Percentiles rank a stretch among this genome's conserved stretches.
These are phyloP conservation scores for Euphorbia peplus DNA, from an alignment of 345 rosid genomes.

Conservation along the genomic window DNA sequence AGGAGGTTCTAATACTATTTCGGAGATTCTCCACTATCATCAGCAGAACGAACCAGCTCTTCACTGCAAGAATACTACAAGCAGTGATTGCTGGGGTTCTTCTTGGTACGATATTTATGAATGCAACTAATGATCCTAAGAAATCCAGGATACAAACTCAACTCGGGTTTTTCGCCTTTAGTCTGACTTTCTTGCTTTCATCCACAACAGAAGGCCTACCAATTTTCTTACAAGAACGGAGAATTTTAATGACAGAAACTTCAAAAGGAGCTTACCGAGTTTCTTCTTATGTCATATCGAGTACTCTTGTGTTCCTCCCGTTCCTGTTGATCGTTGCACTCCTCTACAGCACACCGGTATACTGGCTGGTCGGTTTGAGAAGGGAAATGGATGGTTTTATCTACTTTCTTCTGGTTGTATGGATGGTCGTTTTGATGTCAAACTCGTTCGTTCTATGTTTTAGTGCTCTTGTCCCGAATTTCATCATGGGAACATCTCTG, in stretches of 20 bases:
- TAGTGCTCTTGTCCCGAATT: slow-evolving; percentile 33
- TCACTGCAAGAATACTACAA: slow-evolving; percentile 30
- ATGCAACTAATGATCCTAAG: slow-evolving; percentile 15
- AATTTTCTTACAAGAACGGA: slow-evolving; percentile 35
- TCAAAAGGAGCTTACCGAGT: slow-evolving; percentile 37
- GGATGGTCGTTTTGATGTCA: slow-evolving; percentile 33
- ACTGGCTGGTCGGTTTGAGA: slow-evolving; percentile 34
- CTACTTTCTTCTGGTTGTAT: slow-evolving; percentile 30
- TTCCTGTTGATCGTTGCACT: slow-evolving; percentile 32
- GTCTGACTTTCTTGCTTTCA: slow-evolving; percentile 32
- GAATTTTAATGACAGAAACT: slow-evolving; percentile 30
- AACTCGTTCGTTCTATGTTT: slow-evolving; percentile 34
- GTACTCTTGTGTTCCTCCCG: slow-evolving; percentile 31
- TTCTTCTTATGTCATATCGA: slow-evolving; percentile 33
- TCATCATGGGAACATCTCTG: slow-evolving; percentile 28
- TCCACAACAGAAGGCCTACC: slow-evolving; percentile 36
- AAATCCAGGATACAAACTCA: slow-evolving; percentile 26
- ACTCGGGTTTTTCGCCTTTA: slow-evolving; percentile 35
- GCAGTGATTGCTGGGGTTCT: slow-evolving; percentile 24
- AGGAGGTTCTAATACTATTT: slow-evolving; percentile 22
- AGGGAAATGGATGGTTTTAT: slow-evolving; percentile 30
- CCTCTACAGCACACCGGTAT: slow-evolving; percentile 29
- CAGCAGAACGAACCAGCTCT: slow-evolving; percentile 34
- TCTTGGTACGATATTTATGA: slow-evolving; percentile 32
- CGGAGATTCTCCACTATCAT: slow-evolving; percentile 30